A percentile compares a stretch with the other conserved stretches of the same genome.
Evolutionary conservation across 768 basidiomycete species (phyloP).

Genomic region (Lyophyllum decastes): DNA sequence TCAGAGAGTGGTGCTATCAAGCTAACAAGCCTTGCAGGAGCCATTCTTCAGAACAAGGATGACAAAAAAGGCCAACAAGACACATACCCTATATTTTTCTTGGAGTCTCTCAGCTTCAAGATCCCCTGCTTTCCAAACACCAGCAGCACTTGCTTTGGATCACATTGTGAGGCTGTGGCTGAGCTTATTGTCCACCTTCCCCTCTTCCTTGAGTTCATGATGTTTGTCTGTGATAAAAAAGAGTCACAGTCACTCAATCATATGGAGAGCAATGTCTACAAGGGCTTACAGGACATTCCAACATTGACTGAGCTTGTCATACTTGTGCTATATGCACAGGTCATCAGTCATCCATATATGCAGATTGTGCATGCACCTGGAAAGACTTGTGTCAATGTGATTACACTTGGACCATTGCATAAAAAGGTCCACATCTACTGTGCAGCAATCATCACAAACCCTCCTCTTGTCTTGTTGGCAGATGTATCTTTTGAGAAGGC

Average conservation of each 20-base stretch:
- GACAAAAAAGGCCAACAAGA: conserved; percentile 37
- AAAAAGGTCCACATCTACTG: too few species aligned
- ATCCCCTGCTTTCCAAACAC: conserved; percentile 30
- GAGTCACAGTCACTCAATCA: conserved; percentile 17
- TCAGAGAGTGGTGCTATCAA: conserved; percentile 24
- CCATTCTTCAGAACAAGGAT: conserved; percentile 34
- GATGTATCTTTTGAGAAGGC: too few species aligned
- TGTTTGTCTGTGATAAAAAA: conserved; percentile 27
- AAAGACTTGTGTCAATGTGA: too few species aligned
- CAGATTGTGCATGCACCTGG: too few species aligned
- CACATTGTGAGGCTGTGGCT: conserved; percentile 24
- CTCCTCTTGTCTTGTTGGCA: too few species aligned
- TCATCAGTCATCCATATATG: too few species aligned
- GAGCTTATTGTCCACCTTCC: conserved; percentile 22
- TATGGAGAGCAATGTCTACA: conserved; percentile 25
- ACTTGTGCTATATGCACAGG: conserved; percentile 25
- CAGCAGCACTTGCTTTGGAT: conserved; percentile 31
- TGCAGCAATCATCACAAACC: too few species aligned
- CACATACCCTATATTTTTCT: conserved; percentile 13
- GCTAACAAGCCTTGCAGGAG: conserved; percentile 25
- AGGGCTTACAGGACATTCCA: conserved; percentile 21
- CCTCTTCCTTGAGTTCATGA: conserved; percentile 23
- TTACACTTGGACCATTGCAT: too few species aligned
- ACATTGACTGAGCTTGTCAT: conserved; percentile 28
- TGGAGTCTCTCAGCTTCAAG: conserved; percentile 13